These are phyloP conservation scores for Thalassiosira mediterranea DNA, from an alignment of 352 stramenopile species.

Conservation along the genomic window DNA sequence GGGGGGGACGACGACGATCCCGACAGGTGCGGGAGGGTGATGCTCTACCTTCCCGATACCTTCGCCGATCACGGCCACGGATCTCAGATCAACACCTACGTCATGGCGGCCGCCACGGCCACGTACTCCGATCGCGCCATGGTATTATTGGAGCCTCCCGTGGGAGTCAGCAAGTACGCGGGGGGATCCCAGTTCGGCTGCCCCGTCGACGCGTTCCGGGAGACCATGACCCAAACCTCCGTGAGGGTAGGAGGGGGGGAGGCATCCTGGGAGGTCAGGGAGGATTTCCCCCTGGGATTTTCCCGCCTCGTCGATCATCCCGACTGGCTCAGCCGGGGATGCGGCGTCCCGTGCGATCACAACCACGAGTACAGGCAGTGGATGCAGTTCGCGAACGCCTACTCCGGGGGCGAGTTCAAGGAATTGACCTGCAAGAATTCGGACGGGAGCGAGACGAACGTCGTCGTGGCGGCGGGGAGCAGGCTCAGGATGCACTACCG, in stretches of 20 bases:
- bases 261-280: slow-evolving; percentile 9
- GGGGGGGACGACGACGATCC: too few species aligned
- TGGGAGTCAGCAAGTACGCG: slow-evolving; percentile 20
- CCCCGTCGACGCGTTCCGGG: slow-evolving; percentile 11
- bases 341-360: slow-evolving; percentile 23
- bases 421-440: slow-evolving; percentile 17
- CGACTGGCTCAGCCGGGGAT: slow-evolving; percentile 29
- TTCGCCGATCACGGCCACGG: slow-evolving; percentile 33
- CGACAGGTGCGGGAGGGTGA: slow-evolving; percentile 33
- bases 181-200: slow-evolving; percentile 47
- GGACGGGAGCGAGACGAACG: slow-evolving; percentile 15
- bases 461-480: slow-evolving; percentile 1
- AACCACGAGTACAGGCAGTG: slow-evolving; percentile 26
- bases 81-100: slow-evolving; percentile 43
- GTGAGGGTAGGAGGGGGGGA: too few species aligned
- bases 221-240: too few species aligned
- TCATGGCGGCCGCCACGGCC: slow-evolving; percentile 28
- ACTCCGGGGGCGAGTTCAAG: not conserved
- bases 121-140: slow-evolving; percentile 24
- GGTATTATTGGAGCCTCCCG: slow-evolving; percentile 31
- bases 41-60: slow-evolving; percentile 32
- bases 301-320: slow-evolving; percentile 46
- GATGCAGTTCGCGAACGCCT: not conserved
- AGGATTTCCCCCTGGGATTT: slow-evolving; percentile 34
- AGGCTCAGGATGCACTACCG: slow-evolving; percentile 13